phyloP scores from a whole-genome alignment of 2,329 filamentous ascomycete species.

The Aspergillus caelatus region DNA sequence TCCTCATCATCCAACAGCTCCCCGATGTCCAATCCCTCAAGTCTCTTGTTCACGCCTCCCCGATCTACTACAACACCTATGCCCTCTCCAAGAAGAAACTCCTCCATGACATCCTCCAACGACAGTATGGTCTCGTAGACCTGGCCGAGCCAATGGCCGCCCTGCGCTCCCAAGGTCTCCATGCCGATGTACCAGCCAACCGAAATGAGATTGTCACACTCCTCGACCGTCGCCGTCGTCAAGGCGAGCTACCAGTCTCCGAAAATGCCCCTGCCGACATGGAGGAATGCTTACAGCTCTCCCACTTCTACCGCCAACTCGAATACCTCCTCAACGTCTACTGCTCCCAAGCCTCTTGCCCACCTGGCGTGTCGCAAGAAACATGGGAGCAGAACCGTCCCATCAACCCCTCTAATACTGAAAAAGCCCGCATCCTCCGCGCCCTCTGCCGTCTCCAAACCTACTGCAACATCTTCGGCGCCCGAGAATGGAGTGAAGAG shows the following conservation, averaged over 20 bases:
- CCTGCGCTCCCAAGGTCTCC: constrained; percentile 15
- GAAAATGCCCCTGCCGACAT: not conserved
- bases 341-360: constrained; percentile 7
- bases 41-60: constrained; percentile 14
- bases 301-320: constrained; percentile 13
- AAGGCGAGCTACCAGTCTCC: constrained; percentile 3
- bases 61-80: constrained; percentile 17
- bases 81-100: constrained; percentile 9
- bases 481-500: constrained; percentile 16
- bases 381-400: constrained; percentile 3
- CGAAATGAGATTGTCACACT: constrained; percentile 15
- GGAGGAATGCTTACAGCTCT: constrained; percentile 12
- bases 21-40: constrained; percentile 15
- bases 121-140: constrained; percentile 15
- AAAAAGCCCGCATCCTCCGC: constrained; percentile 17
- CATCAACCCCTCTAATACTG: constrained; percentile 2
- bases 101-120: constrained; percentile 14
- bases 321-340: constrained; percentile 9
- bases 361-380: constrained; percentile 2
- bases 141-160: constrained; percentile 18
- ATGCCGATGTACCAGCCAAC: constrained; percentile 15
- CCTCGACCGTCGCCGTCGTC: constrained; percentile 15
- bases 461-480: constrained; percentile 21
- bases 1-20: constrained; percentile 16
- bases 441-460: constrained; percentile 21